These are phyloP conservation scores for Penicillium salamii DNA, from an alignment of 495 filamentous ascomycete species.

Conservation along the genomic window DNA sequence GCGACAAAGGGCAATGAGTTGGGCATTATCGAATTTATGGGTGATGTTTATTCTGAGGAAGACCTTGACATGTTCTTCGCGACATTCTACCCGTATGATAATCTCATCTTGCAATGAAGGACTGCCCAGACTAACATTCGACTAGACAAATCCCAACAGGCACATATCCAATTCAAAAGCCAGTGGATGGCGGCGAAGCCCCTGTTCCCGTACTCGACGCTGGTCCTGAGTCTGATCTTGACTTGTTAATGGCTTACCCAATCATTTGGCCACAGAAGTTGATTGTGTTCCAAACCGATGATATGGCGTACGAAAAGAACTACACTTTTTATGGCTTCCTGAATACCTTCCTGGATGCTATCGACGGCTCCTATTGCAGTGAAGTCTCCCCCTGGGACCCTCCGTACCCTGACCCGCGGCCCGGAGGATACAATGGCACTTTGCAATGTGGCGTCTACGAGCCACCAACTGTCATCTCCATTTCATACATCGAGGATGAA, in stretches of 20 bases:
- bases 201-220: constrained; percentile 30
- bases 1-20: constrained; percentile 40
- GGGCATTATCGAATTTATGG: constrained; percentile 42
- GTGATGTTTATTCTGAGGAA: constrained; percentile 47
- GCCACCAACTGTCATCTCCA: constrained; percentile 58
- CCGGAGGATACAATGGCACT: constrained; percentile 53
- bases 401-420: constrained; percentile 51
- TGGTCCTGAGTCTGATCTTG: constrained; percentile 47
- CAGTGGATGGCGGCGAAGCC: constrained; percentile 43
- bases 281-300: constrained; percentile 58
- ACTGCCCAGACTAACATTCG: neutral
- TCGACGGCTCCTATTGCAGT: constrained; percentile 59
- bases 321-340: constrained; percentile 36
- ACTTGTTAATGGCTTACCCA: constrained; percentile 51
- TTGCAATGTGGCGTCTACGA: constrained; percentile 61
- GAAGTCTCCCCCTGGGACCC: constrained; percentile 41
- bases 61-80: constrained; percentile 62
- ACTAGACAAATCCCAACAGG: constrained; percentile 31
- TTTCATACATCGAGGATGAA: constrained; percentile 56
- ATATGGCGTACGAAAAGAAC: constrained; percentile 47
- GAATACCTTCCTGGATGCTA: constrained; percentile 56
- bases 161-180: constrained; percentile 38
- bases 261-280: constrained; percentile 58
- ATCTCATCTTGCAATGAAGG: neutral
- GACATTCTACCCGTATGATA: constrained; percentile 23